phyloP scores from a whole-genome alignment of 2,329 filamentous ascomycete species.

The Magnaporthiopsis poae region DNA sequence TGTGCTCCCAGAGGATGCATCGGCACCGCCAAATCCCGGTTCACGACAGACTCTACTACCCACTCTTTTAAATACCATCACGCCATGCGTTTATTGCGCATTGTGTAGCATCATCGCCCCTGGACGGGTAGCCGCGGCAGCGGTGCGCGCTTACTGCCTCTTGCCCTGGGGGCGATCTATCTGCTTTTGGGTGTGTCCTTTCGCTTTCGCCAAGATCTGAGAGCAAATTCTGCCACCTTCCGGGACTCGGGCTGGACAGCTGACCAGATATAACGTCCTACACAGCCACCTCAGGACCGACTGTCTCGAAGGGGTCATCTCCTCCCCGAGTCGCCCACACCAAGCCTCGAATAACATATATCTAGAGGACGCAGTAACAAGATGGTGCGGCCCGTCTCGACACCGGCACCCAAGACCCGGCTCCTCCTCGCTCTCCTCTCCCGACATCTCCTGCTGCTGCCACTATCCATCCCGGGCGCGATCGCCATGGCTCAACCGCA shows the following conservation, averaged over 20 bases:
- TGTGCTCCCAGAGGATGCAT: neutral
- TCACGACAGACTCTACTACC: neutral
- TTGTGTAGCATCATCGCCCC: neutral
- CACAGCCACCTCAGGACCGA: too few species aligned
- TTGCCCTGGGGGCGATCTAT: too few species aligned
- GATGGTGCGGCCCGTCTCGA: neutral
- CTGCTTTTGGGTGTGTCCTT: neutral
- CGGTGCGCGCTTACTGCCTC: neutral
- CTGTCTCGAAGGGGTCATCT: too few species aligned
- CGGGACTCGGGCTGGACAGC: too few species aligned
- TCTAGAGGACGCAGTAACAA: neutral
- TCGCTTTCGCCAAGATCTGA: neutral
- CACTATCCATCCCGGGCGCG: neutral
- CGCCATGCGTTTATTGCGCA: neutral
- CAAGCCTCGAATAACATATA: neutral
- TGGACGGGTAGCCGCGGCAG: neutral
- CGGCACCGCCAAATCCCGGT: neutral
- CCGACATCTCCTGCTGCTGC: neutral
- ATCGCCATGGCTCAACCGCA: neutral
- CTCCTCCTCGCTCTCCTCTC: slow-evolving; percentile 1
- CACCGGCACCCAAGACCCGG: neutral
- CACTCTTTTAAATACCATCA: neutral
- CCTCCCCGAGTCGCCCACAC: neutral
- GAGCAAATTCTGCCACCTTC: neutral
- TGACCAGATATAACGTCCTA: too few species aligned